A percentile compares a stretch with the other conserved stretches of the same genome.
These are phyloP conservation scores for Barnettozyma pratensis DNA, from an alignment of 805 yeast genomes.

Conservation along the genomic window DNA sequence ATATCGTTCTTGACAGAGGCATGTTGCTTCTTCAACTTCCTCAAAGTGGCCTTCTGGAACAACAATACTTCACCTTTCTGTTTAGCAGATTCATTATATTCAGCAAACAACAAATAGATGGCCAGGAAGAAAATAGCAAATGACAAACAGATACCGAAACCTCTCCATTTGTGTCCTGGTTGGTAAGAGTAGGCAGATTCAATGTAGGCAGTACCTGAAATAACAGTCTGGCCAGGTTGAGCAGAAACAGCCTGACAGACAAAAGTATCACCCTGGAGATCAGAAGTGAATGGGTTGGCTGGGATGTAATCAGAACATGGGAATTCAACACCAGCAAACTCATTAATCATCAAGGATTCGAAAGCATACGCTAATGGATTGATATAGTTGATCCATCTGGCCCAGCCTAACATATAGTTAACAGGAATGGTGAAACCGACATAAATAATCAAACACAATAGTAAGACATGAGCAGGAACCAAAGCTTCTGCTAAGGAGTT, in stretches of 20 bases:
- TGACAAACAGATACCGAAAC: constrained; percentile 55
- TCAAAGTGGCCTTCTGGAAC: constrained; percentile 46
- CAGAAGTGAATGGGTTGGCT: constrained; percentile 15
- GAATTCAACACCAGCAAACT: constrained; percentile 39
- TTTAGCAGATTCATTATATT: constrained; percentile 54
- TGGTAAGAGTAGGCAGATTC: constrained; percentile 38
- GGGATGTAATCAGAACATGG: constrained; percentile 47
- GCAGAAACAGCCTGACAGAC: constrained; percentile 58
- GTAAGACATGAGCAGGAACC: constrained; percentile 47
- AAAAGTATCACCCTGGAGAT: constrained; percentile 26
- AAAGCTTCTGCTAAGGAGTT: constrained; percentile 44
- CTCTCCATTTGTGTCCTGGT: constrained; percentile 53
- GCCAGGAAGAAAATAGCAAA: constrained; percentile 48
- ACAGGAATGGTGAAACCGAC: constrained; percentile 55
- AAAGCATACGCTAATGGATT: constrained; percentile 51
- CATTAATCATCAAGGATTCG: constrained; percentile 51
- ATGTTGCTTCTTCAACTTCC: constrained; percentile 39
- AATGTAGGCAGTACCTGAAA: constrained; percentile 50
- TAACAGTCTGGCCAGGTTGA: constrained; percentile 40
- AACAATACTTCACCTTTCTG: constrained; percentile 69
- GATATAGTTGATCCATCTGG: constrained; percentile 54
- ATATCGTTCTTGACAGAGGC: constrained; percentile 24
- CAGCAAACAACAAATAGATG: constrained; percentile 50
- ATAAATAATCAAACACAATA: constrained; percentile 41
- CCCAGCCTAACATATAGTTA: constrained; percentile 52